Percentiles rank a stretch among this genome's conserved stretches.
phyloP scores from a whole-genome alignment of 768 basidiomycete genomes.

The Boletus reticulatus region DNA sequence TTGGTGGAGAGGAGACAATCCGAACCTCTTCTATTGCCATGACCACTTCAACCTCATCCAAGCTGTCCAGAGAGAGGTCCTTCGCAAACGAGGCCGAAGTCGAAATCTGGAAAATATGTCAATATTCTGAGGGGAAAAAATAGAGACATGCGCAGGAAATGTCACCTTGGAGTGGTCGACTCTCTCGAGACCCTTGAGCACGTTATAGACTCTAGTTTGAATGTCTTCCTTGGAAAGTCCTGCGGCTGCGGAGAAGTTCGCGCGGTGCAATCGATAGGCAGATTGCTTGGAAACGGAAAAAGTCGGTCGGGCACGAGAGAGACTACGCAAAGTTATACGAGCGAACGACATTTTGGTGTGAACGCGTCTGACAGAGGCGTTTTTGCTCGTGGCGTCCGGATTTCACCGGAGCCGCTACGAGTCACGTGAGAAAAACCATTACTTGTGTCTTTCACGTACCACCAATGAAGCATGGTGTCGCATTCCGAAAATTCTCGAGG shows the following conservation, averaged over 20 bases:
- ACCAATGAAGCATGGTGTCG: conserved; percentile 90
- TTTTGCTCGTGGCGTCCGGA: conserved; percentile 16
- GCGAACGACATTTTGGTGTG: conserved; percentile 34
- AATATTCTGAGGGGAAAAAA: conserved; percentile 31
- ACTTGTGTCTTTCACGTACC: not conserved
- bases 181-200: conserved; percentile 33
- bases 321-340: conserved; percentile 31
- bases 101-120: conserved; percentile 50
- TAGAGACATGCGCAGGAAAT: not conserved
- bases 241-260: conserved; percentile 29
- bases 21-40: conserved; percentile 96
- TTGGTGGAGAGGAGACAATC: not conserved
- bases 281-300: conserved; percentile 29
- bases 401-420: conserved; percentile 20
- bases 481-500: conserved; percentile 89
- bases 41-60: conserved; percentile 97
- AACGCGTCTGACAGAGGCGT: conserved; percentile 13
- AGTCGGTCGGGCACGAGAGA: conserved; percentile 27
- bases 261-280: conserved; percentile 29
- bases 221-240: conserved; percentile 24
- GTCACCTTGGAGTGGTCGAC: conserved; percentile 29
- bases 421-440: conserved; percentile 1
- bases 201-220: conserved; percentile 24
- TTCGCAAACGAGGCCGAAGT: conserved; percentile 50
- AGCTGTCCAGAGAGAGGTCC: conserved; percentile 73